A percentile compares a stretch with the other conserved stretches of the same genome.
Conservation (phyloP, 768 basidiomycete species). For the Kwoniella botswanensis region DNA sequence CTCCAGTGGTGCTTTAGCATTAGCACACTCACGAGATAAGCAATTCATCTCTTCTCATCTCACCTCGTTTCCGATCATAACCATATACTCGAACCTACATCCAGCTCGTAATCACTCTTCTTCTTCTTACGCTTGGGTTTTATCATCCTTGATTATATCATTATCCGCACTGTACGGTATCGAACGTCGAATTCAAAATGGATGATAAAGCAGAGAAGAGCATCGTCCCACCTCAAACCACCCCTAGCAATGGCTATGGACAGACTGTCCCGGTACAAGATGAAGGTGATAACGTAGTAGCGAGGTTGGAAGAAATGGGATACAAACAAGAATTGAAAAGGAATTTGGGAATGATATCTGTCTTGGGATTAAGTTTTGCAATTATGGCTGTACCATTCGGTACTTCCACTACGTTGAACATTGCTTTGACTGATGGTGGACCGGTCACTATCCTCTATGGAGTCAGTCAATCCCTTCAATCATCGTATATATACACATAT, state of each 20-base stretch:
- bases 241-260: not conserved
- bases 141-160: not conserved
- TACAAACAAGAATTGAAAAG: constrained; percentile 52
- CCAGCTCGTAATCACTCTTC: not conserved
- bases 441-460: constrained; percentile 53
- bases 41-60: no score
- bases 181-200: not conserved
- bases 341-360: constrained; percentile 49
- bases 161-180: not conserved
- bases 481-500: not conserved
- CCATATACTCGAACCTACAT: no score
- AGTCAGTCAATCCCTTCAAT: constrained; percentile 26
- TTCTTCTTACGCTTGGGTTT: not conserved
- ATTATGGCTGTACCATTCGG: constrained; percentile 55
- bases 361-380: constrained; percentile 50
- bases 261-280: not conserved
- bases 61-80: no score
- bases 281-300: constrained; percentile 19
- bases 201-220: not conserved
- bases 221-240: not conserved
- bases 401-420: constrained; percentile 46
- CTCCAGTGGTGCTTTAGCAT: no score
- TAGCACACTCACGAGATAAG: no score
- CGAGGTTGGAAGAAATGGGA: constrained; percentile 47
- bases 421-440: constrained; percentile 52